Conservation (phyloP, 441 rosid species). For the Mallotus repandus region DNA sequence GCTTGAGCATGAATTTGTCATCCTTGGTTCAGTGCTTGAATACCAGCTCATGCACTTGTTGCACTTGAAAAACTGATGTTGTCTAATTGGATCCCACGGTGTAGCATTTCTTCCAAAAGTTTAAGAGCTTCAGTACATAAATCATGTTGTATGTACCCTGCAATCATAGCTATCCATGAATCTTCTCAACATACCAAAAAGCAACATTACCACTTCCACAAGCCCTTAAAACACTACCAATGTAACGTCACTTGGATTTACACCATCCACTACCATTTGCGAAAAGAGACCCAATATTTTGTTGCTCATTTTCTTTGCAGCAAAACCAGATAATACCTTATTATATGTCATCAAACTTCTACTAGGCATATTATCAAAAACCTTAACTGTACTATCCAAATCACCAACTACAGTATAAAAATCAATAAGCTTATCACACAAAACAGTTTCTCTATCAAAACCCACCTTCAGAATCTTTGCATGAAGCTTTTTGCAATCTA, state of each 20-base stretch:
- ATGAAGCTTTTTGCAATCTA: conserved; percentile 54
- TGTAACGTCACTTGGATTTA: conserved; percentile 45
- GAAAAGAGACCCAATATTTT: conserved; percentile 36
- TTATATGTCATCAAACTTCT: conserved; percentile 58
- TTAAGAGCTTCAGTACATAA: conserved; percentile 61
- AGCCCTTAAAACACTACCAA: conserved; percentile 50
- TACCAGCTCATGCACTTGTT: conserved; percentile 87
- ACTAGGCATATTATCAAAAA: conserved; percentile 67
- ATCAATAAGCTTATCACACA: conserved; percentile 53
- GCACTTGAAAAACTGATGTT: conserved; percentile 79
- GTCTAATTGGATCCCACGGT: conserved; percentile 60
- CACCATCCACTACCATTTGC: conserved; percentile 47
- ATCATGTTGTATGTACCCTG: conserved; percentile 69
- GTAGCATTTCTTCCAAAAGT: conserved; percentile 65
- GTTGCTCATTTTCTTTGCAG: conserved; percentile 35
- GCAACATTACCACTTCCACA: conserved; percentile 36
- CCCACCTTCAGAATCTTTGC: conserved; percentile 46
- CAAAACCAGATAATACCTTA: conserved; percentile 45
- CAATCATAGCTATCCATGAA: conserved; percentile 93
- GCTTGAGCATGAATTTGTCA: conserved; percentile 80
- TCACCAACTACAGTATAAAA: conserved; percentile 42
- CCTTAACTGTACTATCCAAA: conserved; percentile 41
- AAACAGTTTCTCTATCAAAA: conserved; percentile 9
- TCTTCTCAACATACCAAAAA: conserved; percentile 34
- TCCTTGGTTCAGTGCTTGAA: conserved; percentile 67